Evolutionary conservation across 352 stramenopile species (phyloP), one percentile per base, ranked within the genome.

Genomic region (Phytophthora tubulina): DNA sequence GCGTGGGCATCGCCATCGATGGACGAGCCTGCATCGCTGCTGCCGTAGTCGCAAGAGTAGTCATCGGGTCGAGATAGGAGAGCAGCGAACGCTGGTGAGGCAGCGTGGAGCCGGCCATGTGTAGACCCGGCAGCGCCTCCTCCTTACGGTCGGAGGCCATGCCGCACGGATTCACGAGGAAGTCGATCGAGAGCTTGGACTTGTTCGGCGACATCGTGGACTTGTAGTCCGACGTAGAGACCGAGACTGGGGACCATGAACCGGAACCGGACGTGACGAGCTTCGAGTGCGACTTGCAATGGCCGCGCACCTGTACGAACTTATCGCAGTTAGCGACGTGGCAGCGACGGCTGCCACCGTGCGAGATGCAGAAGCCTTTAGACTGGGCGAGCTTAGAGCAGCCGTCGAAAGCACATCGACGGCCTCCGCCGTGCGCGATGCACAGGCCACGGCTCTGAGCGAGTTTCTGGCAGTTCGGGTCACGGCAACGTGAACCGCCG

Each of bases 251-350:
- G 66, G 78, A 78, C 56, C 54, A 73, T 48, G 66, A 60, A 3
- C 63, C 51, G 2, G 13, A 61, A 10, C 63, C 33, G 30, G 58
- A 35, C 49, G 46, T 15, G 39, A 83, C n/a, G n/a, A 91, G 74
- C 81, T 93, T 93, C 13, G 84, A 91, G 73, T 94, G 87, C 33
- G 84, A 87, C 76, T 94, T 94, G 78, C 87, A 94, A 50, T 88
- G 84, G n/a, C 87, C 85, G 17, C 89, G 86, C 35, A 94, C 86
- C 63, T 94, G 87, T 10, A 85, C 90, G 62, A 94, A 94, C 75
- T 94, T 94, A 48, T 93, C 81, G 58, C 89, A 96, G 60, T 86
- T 72, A 10, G 73, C 54, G 31, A 92, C 78, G n/a, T 78, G 79
- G 71, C 87, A 95, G 0, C 87, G 85, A 0, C 85, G 87, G 2